These are phyloP conservation scores for Malus domestica DNA, from an alignment of 306 rosid genomes.

Conservation along the genomic window ASM211411v1 NC_041803.1:48071501-48072000, in stretches of 20 bases:
- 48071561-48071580: slow-evolving; percentile 85
- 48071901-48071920: slow-evolving; percentile 59
- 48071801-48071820: neutral
- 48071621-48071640: slow-evolving; percentile 81
- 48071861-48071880: slow-evolving; percentile 75
- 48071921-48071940: slow-evolving; percentile 73
- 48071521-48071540: slow-evolving; percentile 96
- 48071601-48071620: slow-evolving; percentile 95
- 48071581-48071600: slow-evolving; percentile 84
- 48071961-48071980: slow-evolving; percentile 87
- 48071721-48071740: slow-evolving; percentile 63
- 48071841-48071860: slow-evolving; percentile 54
- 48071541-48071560: slow-evolving; percentile 72
- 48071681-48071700: slow-evolving; percentile 81
- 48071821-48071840: neutral
- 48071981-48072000: slow-evolving; percentile 94
- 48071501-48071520: slow-evolving; percentile 61
- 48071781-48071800: neutral
- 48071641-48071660: slow-evolving; percentile 55
- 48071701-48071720: slow-evolving; percentile 85
- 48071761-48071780: neutral
- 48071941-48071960: slow-evolving; percentile 84
- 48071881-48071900: slow-evolving; percentile 73
- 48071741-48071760: neutral
- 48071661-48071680: slow-evolving; percentile 78